Evolutionary conservation across 1,284 basidiomycete species (phyloP).

Genomic region (Tausonia pullulans): DNA sequence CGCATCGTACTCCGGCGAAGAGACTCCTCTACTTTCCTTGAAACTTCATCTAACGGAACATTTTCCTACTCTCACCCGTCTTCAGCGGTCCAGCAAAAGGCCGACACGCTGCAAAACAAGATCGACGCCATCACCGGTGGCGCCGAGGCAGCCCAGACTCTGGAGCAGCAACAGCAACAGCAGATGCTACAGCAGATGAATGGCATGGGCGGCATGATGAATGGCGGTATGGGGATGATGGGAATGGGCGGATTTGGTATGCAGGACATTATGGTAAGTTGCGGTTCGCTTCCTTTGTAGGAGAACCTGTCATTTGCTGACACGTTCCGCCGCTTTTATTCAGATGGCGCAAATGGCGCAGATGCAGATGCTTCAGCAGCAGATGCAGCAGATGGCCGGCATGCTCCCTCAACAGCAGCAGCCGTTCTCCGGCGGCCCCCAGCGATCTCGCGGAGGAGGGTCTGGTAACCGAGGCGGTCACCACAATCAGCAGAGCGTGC

Average conservation of each 20-base stretch:
- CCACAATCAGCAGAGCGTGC: neutral
- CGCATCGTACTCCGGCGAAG: too few species aligned
- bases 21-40: too few species aligned
- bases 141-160: neutral
- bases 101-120: conserved; percentile 6
- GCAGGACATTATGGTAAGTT: conserved; percentile 34
- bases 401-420: conserved; percentile 1
- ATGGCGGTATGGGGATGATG: conserved; percentile 9
- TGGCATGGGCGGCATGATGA: conserved; percentile 9
- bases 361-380: conserved; percentile 35
- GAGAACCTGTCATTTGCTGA: neutral
- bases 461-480: neutral
- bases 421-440: conserved; percentile 2
- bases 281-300: neutral
- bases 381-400: conserved; percentile 24
- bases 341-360: conserved; percentile 38
- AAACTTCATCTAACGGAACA: too few species aligned
- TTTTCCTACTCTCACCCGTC: too few species aligned
- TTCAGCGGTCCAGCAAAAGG: neutral
- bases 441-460: conserved; percentile 4
- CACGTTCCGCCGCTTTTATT: neutral
- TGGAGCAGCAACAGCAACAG: conserved; percentile 11
- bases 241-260: conserved; percentile 18
- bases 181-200: conserved; percentile 13
- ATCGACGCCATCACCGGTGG: conserved; percentile 9